Evolutionary conservation across 805 yeast genomes (phyloP).

Genomic region (Isabelozyma rhagii): DNA sequence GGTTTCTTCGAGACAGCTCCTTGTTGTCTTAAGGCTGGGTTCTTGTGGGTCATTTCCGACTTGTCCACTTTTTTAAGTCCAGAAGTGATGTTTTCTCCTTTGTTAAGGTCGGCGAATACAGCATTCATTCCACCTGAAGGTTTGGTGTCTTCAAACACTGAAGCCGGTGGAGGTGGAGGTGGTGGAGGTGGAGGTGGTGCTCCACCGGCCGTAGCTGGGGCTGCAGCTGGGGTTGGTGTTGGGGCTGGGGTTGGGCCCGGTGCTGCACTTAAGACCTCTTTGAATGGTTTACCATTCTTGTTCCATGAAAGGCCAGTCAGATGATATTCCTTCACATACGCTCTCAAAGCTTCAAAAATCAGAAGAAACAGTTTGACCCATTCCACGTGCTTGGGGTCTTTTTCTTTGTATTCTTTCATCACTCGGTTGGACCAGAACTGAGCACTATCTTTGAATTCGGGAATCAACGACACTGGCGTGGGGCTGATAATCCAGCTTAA

Average conservation of each 20-base stretch:
- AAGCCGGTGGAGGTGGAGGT: slow-evolving; percentile 82
- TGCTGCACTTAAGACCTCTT: slow-evolving; percentile 35
- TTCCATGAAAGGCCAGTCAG: slow-evolving; percentile 86
- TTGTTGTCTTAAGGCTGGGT: slow-evolving; percentile 71
- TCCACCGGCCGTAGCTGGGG: slow-evolving; percentile 31
- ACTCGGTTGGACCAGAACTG: slow-evolving; percentile 94
- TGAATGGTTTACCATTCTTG: slow-evolving; percentile 55
- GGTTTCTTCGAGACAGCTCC: slow-evolving; percentile 45
- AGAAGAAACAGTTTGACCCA: slow-evolving; percentile 74
- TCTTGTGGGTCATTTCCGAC: slow-evolving; percentile 91
- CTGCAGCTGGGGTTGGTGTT: slow-evolving; percentile 14
- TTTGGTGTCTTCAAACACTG: slow-evolving; percentile 49
- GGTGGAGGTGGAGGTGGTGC: slow-evolving; percentile 81
- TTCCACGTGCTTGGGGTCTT: slow-evolving; percentile 63
- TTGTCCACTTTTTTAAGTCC: slow-evolving; percentile 89
- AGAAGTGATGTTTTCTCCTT: slow-evolving; percentile 81
- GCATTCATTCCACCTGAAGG: slow-evolving; percentile 67
- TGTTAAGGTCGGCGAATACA: slow-evolving; percentile 84
- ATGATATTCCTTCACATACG: slow-evolving; percentile 73
- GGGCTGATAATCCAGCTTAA: slow-evolving; percentile 85
- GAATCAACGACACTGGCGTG: slow-evolving; percentile 71
- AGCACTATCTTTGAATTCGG: slow-evolving; percentile 86
- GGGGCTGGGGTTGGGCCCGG: slow-evolving; percentile 14
- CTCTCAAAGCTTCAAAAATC: slow-evolving; percentile 66
- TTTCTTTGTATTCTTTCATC: slow-evolving; percentile 76